Percentiles rank a stretch among this genome's conserved stretches.
Evolutionary conservation across 1,284 basidiomycete species (phyloP).

Genomic region (Trametes pubescens): DNA sequence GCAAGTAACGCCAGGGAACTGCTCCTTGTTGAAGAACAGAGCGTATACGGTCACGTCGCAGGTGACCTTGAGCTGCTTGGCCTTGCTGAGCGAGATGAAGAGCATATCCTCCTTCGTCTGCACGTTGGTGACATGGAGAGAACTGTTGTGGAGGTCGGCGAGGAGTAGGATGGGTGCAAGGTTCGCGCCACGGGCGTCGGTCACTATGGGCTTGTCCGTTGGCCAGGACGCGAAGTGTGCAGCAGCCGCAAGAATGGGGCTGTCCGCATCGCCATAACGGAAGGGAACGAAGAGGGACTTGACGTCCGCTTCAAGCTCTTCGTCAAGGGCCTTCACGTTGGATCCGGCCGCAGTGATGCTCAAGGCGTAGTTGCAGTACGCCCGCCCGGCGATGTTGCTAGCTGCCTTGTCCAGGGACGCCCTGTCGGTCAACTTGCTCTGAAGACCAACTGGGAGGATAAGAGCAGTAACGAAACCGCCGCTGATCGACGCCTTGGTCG

Average conservation of each 20-base stretch:
- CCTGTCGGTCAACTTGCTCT: conserved; percentile 71
- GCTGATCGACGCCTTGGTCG: conserved; percentile 83
- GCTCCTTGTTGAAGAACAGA: conserved; percentile 87
- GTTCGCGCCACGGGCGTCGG: conserved; percentile 92
- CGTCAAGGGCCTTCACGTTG: conserved; percentile 74
- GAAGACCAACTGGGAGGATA: conserved; percentile 77
- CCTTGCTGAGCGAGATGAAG: conserved; percentile 94
- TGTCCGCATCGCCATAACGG: conserved; percentile 58
- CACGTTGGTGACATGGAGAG: conserved; percentile 95
- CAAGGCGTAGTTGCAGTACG: conserved; percentile 90
- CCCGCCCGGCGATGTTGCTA: conserved; percentile 64
- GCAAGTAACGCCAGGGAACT: conserved; percentile 72
- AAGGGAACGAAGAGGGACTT: conserved; percentile 90
- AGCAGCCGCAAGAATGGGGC: conserved; percentile 73
- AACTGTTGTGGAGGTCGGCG: conserved; percentile 90
- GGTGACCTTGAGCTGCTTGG: conserved; percentile 93
- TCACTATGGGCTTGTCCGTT: conserved; percentile 90
- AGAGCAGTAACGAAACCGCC: conserved; percentile 90
- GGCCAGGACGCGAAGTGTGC: conserved; percentile 95
- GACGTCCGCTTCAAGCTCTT: conserved; percentile 80
- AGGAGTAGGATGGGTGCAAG: conserved; percentile 94
- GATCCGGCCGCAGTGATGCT: conserved; percentile 78
- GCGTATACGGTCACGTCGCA: conserved; percentile 96
- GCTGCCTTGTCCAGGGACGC: conserved; percentile 75
- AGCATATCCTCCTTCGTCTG: conserved; percentile 88